Base-by-base conservation (phyloP, 192 early-diverging fungal species). In the Linnemannia hyalina region DNA sequence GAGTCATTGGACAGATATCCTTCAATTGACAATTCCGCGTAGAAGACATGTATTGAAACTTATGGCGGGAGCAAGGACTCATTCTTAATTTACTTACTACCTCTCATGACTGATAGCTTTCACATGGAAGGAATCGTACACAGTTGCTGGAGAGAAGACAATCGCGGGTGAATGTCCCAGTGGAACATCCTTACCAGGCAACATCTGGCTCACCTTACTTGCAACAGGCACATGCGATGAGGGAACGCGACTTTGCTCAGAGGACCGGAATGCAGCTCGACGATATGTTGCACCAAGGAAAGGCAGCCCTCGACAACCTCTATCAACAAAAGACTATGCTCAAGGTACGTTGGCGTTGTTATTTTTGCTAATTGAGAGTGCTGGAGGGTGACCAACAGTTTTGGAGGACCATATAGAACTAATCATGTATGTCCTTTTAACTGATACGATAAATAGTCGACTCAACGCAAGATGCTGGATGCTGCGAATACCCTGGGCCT, bases 401-500 rank as follows among this genome's bases (percentile, higher is more conserved):
- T 11, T 0, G 44, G 10, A 0, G 44, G 16, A 9, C 11, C 40
- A 32, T 52, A 6, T 35, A 0, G 52, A 40, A 40, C 38, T 68
- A 55, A 38, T 74, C 29, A 29, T 29, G 42, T 3, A 44, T 60
- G 40, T 42, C 22, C 74, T 76, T 69, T 18, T 1, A 65, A 68
- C 10, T 54, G 26, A 65, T 46, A 9, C 20, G 5, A 70, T 29
- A 26, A 32, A 75, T 80, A 93, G 92, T 90, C 89, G 85, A 88
- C 91, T 41, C 92, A 93, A 82, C 81, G 89, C 68, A 90, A 88
- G 74, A 85, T 93, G 36, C 75, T 90, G 80, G 92, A 93, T 78
- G 88, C 91, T 73, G 91, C 90, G 26, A 91, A 90, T 83, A 89
- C 90, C n/a, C 85, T 93, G 2, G 92, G 92, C 22, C 81, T 93